Base-by-base conservation (phyloP, 2,329 filamentous ascomycete species). In the Clonostachys rhizophaga region DNA sequence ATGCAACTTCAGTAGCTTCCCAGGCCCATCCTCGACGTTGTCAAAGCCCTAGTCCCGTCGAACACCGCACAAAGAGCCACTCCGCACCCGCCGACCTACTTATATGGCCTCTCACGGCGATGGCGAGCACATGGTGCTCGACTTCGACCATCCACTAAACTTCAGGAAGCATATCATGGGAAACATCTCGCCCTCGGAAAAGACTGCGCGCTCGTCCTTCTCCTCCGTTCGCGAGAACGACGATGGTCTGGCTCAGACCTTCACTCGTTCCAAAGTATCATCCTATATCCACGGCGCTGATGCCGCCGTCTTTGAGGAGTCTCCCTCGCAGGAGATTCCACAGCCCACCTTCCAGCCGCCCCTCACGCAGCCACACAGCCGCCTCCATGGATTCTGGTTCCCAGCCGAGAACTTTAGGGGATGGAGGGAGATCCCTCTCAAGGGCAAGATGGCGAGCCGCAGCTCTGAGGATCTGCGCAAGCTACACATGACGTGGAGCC, bases 171-270 rank as follows among this genome's bases (percentile, higher is more conserved):
- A 41, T 55, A 64, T 65, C 59, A 63, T 65, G 47, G 60, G 64
- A 35, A 59, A 64, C 49, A 57, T 59, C 47, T 68, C 67, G 42
- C 66, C 67, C 47, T 62, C 59, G 50, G 66, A 70, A 44, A 62
- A 63, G 55, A 67, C 61, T 45, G 66, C 64, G 5, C 75, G 79
- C 50, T 76, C 76, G 33, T 83, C 79, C 49, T 83, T 83, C 65
- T 83, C 79, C 33, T 83, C 79, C 42, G 78, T 83, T 49, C 72
- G 79, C 50, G 79, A 83, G 67, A 75, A 77, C 60, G 77, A 81
- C 58, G 71, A 74, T 54, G 75, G 76, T 50, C 64, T 83, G 33
- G 74, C 78, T 47, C 82, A 86, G 67, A 78, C 76, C 47, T 86
- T 86, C 53, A 84, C 80, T 44, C 74, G 74, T 46, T 78, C 78